Conservation (phyloP, 2,329 filamentous ascomycete genomes). For the Xylaria sp. region DNA sequence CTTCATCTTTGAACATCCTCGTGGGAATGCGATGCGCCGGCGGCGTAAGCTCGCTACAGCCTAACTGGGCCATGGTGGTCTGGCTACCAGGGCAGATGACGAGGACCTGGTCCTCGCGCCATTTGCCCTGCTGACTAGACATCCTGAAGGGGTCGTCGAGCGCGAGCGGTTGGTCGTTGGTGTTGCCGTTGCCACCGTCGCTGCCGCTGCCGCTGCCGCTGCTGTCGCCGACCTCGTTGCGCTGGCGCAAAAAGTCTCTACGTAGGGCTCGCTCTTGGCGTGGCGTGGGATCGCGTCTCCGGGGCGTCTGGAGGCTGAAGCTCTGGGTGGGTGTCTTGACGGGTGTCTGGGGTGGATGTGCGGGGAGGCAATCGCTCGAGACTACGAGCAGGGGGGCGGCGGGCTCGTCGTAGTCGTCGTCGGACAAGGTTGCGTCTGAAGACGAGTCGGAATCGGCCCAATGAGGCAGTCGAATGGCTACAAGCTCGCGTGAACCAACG, state of each 20-base stretch:
- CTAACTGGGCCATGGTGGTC: slow-evolving; percentile 89
- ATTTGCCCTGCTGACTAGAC: slow-evolving; percentile 63
- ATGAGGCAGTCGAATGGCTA: slow-evolving; percentile 22
- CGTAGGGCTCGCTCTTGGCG: slow-evolving; percentile 28
- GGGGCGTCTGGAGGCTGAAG: not conserved
- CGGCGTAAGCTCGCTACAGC: slow-evolving; percentile 87
- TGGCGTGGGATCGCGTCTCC: slow-evolving; percentile 12
- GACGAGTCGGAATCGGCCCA: slow-evolving; percentile 22
- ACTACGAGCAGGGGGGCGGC: not conserved
- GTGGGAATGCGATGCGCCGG: slow-evolving; percentile 86
- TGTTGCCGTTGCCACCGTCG: not conserved
- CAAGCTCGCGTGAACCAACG: slow-evolving; percentile 33
- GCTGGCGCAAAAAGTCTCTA: slow-evolving; percentile 19
- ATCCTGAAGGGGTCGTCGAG: slow-evolving; percentile 45
- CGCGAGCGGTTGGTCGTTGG: slow-evolving; percentile 1
- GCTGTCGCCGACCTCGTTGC: not conserved
- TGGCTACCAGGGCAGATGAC: slow-evolving; percentile 84
- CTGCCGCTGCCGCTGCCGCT: not conserved
- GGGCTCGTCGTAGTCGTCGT: slow-evolving; percentile 2
- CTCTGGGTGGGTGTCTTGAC: too few species aligned
- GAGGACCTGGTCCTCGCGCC: slow-evolving; percentile 69
- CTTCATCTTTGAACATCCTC: slow-evolving; percentile 90
- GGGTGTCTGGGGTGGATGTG: slow-evolving; percentile 3
- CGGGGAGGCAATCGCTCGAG: not conserved
- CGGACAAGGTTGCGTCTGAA: slow-evolving; percentile 7